These are phyloP conservation scores for Phytophthora pini DNA, from an alignment of 352 stramenopile species.

Conservation along the genomic window DNA sequence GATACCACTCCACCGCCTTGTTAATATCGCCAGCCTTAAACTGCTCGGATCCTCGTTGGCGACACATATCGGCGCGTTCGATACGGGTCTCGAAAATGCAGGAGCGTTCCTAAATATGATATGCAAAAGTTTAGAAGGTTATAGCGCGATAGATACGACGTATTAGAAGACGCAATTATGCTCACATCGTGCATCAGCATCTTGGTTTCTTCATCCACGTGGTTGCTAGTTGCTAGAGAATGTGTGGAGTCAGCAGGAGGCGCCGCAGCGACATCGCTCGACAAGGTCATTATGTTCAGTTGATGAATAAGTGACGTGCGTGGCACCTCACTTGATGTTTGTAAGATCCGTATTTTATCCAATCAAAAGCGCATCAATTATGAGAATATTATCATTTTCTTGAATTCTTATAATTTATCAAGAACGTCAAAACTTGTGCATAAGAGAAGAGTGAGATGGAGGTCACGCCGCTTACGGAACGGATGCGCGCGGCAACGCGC, in stretches of 20 bases:
- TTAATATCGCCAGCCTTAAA: constrained; percentile 63
- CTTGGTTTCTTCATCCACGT: constrained; percentile 39
- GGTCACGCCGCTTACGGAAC: constrained; percentile 42
- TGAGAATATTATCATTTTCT: too few species aligned
- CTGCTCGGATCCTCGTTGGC: constrained; percentile 61
- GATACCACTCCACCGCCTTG: constrained; percentile 70
- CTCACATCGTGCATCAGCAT: constrained; percentile 46
- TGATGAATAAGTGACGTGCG: constrained; percentile 26
- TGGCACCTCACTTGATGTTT: constrained; percentile 14
- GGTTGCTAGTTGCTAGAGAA: background rate
- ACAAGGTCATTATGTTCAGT: constrained; percentile 8
- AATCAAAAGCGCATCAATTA: background rate
- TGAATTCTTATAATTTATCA: too few species aligned
- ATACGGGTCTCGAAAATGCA: constrained; percentile 88
- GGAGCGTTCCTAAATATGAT: constrained; percentile 66
- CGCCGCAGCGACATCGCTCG: background rate
- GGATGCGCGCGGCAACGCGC: constrained; percentile 58
- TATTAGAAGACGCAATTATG: constrained; percentile 1
- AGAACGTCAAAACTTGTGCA: too few species aligned
- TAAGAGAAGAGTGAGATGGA: constrained; percentile 7
- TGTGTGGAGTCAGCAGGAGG: constrained; percentile 2
- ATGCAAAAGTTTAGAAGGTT: constrained; percentile 9
- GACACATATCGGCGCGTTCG: constrained; percentile 67
- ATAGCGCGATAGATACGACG: constrained; percentile 10
- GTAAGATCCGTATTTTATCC: constrained; percentile 11